Evolutionary conservation across 2,329 filamentous ascomycete genomes (phyloP).

Genomic region (Fonsecaea pedrosoi): DNA sequence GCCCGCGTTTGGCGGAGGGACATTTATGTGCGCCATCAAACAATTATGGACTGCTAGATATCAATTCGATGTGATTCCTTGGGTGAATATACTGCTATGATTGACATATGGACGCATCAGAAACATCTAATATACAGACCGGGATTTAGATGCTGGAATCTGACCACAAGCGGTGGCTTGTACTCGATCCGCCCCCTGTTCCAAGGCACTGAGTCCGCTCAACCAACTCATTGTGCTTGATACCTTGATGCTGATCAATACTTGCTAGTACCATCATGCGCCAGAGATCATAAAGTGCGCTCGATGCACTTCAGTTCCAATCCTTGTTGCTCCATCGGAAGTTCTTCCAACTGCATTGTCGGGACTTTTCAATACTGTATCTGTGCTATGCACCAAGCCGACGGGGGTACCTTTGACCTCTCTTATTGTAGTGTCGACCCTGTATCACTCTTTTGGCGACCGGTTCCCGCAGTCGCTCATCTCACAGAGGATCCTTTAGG

Average conservation of each 20-base stretch:
- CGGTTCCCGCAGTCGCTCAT: not conserved
- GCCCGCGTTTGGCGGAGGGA: not conserved
- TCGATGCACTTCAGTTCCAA: not conserved
- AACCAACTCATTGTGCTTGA: not conserved
- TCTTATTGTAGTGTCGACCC: not conserved
- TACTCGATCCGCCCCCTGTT: not conserved
- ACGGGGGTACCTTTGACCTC: not conserved
- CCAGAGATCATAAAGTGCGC: not conserved
- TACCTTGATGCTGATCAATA: not conserved
- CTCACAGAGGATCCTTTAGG: conserved; percentile 75
- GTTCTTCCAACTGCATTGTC: not conserved
- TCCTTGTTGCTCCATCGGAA: not conserved
- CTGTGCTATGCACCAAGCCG: not conserved
- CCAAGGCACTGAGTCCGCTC: not conserved
- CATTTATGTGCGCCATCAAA: not conserved
- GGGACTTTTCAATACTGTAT: not conserved
- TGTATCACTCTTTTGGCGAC: not conserved
- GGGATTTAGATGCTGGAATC: not conserved
- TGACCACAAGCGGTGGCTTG: not conserved
- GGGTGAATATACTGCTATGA: not conserved
- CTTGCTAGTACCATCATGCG: not conserved
- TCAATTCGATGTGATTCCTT: not conserved
- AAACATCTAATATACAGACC: not conserved
- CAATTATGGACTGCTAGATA: not conserved
- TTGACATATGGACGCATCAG: not conserved